phyloP scores from a whole-genome alignment of 2,329 filamentous ascomycete genomes.

The Zymoseptoria tritici region DNA sequence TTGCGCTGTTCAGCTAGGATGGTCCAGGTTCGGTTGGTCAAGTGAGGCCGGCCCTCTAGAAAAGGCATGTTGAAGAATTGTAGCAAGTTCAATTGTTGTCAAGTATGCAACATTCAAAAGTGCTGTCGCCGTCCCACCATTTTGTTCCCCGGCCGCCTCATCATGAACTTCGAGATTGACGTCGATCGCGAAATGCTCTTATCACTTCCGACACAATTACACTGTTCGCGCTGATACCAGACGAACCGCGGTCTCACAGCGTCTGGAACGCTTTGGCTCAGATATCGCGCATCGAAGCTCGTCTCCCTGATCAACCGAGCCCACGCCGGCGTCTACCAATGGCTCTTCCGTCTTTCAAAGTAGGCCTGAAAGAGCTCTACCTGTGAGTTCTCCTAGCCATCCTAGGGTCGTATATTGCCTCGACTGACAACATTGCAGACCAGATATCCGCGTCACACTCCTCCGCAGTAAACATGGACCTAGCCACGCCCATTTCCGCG shows the following conservation, averaged over 20 bases:
- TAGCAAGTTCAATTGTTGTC: too few relatives aligned
- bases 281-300: background rate
- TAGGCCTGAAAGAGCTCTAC: slow-evolving; percentile 31
- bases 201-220: background rate
- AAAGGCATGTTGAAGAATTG: too few relatives aligned
- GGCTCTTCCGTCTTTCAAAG: slow-evolving; percentile 21
- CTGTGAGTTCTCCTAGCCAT: slow-evolving; percentile 22
- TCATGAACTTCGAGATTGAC: background rate
- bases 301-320: background rate
- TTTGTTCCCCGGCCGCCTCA: background rate
- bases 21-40: too few relatives aligned
- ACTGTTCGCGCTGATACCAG: background rate
- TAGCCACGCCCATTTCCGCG: slow-evolving; percentile 79
- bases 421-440: slow-evolving; percentile 45
- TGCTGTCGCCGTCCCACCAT: background rate
- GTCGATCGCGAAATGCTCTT: background rate
- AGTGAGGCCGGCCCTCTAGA: too few relatives aligned
- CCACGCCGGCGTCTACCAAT: slow-evolving; percentile 1
- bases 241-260: background rate
- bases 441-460: slow-evolving; percentile 72
- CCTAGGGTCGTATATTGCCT: background rate
- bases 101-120: too few relatives aligned
- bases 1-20: too few relatives aligned
- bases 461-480: slow-evolving; percentile 66
- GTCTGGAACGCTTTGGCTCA: background rate